phyloP scores from a whole-genome alignment of 495 filamentous ascomycete genomes.

The Bombardia bombarda region DNA sequence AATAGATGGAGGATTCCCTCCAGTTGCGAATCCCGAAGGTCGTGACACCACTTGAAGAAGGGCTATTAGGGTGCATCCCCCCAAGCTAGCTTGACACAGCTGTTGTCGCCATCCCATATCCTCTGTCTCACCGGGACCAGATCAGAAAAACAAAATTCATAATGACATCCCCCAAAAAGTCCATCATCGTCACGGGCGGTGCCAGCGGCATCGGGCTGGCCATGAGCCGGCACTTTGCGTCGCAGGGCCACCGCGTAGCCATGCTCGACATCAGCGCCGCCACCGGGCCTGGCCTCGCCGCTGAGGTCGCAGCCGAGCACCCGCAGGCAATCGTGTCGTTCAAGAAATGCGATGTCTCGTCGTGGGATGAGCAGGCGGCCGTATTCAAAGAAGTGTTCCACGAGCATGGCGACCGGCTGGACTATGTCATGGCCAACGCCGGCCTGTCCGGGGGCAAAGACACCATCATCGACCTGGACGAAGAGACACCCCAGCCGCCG shows the following conservation, averaged over 20 bases:
- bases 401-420: slow-evolving; percentile 28
- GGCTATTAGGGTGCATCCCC: too few relatives aligned
- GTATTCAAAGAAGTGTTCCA: slow-evolving; percentile 35
- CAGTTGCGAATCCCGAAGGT: too few relatives aligned
- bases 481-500: slow-evolving; percentile 32
- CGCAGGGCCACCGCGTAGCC: slow-evolving; percentile 34
- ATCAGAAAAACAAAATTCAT: too few relatives aligned
- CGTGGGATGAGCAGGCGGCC: slow-evolving; percentile 38
- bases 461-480: slow-evolving; percentile 22
- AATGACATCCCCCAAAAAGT: too few relatives aligned
- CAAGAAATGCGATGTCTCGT: slow-evolving; percentile 38
- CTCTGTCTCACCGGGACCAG: too few relatives aligned
- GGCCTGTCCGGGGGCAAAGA: slow-evolving; percentile 41
- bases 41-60: too few relatives aligned
- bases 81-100: too few relatives aligned
- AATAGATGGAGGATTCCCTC: too few relatives aligned
- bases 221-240: slow-evolving; percentile 40
- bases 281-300: slow-evolving; percentile 22
- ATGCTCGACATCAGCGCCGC: slow-evolving; percentile 44
- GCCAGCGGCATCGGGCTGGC: slow-evolving; percentile 47
- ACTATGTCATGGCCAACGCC: slow-evolving; percentile 50
- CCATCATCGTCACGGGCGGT: slow-evolving; percentile 39
- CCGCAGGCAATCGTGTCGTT: slow-evolving; percentile 32
- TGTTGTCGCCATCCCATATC: too few relatives aligned
- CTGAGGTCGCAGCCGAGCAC: slow-evolving; percentile 26